phyloP scores from a whole-genome alignment of 2,329 filamentous ascomycete species.

The Cercospora beticola region DNA sequence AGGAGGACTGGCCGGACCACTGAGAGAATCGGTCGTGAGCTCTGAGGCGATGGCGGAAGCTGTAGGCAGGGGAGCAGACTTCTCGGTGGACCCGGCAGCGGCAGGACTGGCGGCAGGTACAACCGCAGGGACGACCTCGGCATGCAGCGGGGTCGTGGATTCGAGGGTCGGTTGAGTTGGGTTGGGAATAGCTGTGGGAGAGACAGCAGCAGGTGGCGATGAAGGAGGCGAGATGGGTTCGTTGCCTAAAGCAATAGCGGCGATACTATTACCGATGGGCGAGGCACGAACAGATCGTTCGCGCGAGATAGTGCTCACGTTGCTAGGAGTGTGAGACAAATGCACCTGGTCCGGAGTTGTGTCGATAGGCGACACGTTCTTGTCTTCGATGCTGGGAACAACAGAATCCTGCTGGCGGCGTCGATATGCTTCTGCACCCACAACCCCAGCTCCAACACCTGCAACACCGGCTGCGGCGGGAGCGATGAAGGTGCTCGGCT shows the following conservation, averaged over 20 bases:
- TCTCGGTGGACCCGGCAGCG: not conserved
- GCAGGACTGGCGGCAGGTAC: not conserved
- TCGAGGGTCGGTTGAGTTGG: not conserved
- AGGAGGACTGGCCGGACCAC: not conserved
- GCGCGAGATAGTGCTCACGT: constrained; percentile 10
- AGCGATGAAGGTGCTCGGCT: constrained; percentile 55
- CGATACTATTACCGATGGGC: constrained; percentile 9
- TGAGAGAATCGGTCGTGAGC: not conserved
- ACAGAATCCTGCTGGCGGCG: constrained; percentile 25
- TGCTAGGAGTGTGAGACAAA: not conserved
- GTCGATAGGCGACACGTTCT: constrained; percentile 1
- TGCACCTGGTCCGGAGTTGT: not conserved
- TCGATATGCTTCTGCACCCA: constrained; percentile 30
- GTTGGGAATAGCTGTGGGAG: not conserved
- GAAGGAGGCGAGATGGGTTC: not conserved
- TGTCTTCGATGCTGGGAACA: constrained; percentile 7
- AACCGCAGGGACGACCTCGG: not conserved
- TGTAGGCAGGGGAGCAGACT: not conserved
- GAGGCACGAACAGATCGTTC: constrained; percentile 6
- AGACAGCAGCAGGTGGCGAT: not conserved
- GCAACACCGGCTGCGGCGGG: constrained; percentile 46
- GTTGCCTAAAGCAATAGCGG: constrained; percentile 8
- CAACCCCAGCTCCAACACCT: constrained; percentile 43
- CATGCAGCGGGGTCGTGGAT: not conserved
- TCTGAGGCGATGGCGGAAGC: constrained; percentile 10